These are phyloP conservation scores for Lathyrus aphaca DNA, from an alignment of 306 rosid genomes.

Conservation along the genomic window DNA sequence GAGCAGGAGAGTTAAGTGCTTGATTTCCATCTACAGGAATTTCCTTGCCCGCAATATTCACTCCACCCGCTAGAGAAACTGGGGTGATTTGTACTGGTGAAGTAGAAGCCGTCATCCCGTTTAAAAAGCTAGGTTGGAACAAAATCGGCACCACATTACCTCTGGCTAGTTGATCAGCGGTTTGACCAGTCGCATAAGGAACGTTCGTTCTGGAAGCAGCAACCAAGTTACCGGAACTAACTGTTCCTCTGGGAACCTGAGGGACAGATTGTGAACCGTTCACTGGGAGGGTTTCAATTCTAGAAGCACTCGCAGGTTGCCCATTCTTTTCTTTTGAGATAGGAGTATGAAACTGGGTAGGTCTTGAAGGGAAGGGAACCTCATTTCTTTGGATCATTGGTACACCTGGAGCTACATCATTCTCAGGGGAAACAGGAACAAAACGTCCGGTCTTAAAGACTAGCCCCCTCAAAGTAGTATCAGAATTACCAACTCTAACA, in stretches of 20 bases:
- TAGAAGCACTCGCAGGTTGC: conserved; percentile 41
- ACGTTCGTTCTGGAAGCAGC: conserved; percentile 45
- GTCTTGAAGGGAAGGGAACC: conserved; percentile 54
- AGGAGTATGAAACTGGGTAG: conserved; percentile 48
- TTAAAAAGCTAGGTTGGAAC: conserved; percentile 54
- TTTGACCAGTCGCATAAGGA: conserved; percentile 44
- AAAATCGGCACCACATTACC: conserved; percentile 60
- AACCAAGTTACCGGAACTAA: conserved; percentile 45
- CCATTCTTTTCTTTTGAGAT: conserved; percentile 55
- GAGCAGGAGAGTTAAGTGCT: conserved; percentile 49
- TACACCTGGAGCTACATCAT: conserved; percentile 83
- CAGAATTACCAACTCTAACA: conserved; percentile 74
- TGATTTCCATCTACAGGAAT: conserved; percentile 45
- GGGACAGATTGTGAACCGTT: conserved; percentile 49
- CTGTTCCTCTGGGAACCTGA: conserved; percentile 48
- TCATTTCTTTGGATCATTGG: conserved; percentile 75
- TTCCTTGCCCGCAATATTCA: conserved; percentile 42
- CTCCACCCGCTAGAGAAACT: conserved; percentile 56
- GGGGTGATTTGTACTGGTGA: conserved; percentile 51
- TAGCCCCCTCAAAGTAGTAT: conserved; percentile 75
- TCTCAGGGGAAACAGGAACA: conserved; percentile 70
- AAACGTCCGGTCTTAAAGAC: conserved; percentile 86
- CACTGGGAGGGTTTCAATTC: conserved; percentile 41
- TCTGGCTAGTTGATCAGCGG: conserved; percentile 47
- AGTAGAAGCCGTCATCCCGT: conserved; percentile 49